phyloP scores from a whole-genome alignment of 1,139 yeast genomes.

The Debaryomyces subglobosus region DNA sequence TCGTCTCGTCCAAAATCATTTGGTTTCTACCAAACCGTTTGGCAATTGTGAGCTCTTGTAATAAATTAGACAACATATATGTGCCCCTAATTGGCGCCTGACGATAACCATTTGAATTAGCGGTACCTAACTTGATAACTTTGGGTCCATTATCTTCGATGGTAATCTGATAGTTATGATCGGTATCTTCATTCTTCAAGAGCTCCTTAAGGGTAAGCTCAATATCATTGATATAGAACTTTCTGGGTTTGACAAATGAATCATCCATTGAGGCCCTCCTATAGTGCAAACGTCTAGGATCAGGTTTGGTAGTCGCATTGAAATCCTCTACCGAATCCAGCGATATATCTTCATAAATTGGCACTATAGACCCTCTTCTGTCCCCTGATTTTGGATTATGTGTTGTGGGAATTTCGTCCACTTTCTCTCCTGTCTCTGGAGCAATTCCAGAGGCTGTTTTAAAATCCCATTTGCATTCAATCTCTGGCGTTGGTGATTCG shows the following conservation, averaged over 20 bases:
- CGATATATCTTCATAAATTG: constrained; percentile 29
- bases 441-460: background rate
- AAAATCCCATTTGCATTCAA: background rate
- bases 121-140: constrained; percentile 79
- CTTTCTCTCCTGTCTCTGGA: background rate
- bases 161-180: constrained; percentile 82
- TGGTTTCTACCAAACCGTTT: constrained; percentile 76
- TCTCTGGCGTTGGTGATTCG: constrained; percentile 8
- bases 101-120: constrained; percentile 78
- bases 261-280: constrained; percentile 76
- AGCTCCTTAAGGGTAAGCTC: constrained; percentile 72
- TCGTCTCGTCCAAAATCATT: constrained; percentile 77
- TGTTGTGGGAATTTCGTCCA: background rate
- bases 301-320: constrained; percentile 2
- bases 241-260: constrained; percentile 43
- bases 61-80: constrained; percentile 82
- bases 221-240: constrained; percentile 75
- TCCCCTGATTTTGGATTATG: background rate
- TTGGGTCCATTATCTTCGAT: constrained; percentile 95
- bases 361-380: constrained; percentile 38
- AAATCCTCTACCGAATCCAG: constrained; percentile 16
- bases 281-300: constrained; percentile 18
- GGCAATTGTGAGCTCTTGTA: constrained; percentile 90
- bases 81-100: constrained; percentile 83
- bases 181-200: constrained; percentile 82